Evolutionary conservation across 78 protist species (phyloP).

Genomic region (Monosiga brevicollis): DNA sequence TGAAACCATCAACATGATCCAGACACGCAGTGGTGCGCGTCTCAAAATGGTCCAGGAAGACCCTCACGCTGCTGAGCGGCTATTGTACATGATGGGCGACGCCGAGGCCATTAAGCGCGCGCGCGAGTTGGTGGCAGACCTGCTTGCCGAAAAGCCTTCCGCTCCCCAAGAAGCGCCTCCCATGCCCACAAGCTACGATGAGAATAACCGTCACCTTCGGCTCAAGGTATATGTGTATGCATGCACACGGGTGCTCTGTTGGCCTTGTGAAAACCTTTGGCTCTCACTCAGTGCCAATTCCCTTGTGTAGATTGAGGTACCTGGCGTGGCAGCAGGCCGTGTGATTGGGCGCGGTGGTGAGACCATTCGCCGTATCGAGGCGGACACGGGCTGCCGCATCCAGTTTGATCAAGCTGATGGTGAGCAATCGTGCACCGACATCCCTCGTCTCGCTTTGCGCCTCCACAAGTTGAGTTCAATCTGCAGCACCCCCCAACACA

Average conservation of each 20-base stretch:
- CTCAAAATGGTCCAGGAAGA: slow-evolving; percentile 1
- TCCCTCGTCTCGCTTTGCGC: not conserved
- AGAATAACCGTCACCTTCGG: not conserved
- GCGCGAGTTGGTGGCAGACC: not conserved
- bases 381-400: not conserved
- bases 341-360: not conserved
- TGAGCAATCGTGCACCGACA: not conserved
- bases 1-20: slow-evolving; percentile 4
- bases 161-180: not conserved
- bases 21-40: not conserved
- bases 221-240: not conserved
- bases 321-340: not conserved
- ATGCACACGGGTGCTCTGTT: not conserved
- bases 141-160: not conserved
- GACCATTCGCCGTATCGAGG: not conserved
- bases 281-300: not conserved
- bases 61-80: not conserved
- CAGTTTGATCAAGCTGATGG: not conserved
- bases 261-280: too few species aligned
- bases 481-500: not conserved
- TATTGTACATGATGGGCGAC: not conserved
- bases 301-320: not conserved
- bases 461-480: not conserved
- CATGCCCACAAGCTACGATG: not conserved
- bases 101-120: not conserved